These are phyloP conservation scores for Beauveria caledonica DNA, from an alignment of 2,329 filamentous ascomycete species.

Conservation along the genomic window DNA sequence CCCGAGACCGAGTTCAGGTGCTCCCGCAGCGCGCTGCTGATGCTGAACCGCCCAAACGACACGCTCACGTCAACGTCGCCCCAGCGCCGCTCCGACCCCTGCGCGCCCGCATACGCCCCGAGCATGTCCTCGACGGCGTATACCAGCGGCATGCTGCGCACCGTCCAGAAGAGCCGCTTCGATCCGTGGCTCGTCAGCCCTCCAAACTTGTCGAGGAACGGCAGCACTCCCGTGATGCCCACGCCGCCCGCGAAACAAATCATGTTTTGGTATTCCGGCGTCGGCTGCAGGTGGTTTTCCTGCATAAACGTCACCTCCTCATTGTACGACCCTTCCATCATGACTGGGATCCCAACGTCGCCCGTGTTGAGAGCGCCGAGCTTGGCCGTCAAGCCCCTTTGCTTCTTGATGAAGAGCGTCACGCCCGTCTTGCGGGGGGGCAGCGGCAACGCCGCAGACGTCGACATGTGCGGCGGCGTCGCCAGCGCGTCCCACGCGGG, in stretches of 20 bases:
- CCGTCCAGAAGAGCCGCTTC: slow-evolving; percentile 19
- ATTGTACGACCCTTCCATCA: slow-evolving; percentile 18
- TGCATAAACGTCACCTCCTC: slow-evolving; percentile 13
- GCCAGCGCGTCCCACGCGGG: not conserved
- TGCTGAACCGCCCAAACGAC: slow-evolving; percentile 16
- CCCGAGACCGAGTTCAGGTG: slow-evolving; percentile 12
- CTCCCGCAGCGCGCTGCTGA: slow-evolving; percentile 14
- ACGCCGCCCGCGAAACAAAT: slow-evolving; percentile 24
- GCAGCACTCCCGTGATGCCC: slow-evolving; percentile 23
- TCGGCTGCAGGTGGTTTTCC: slow-evolving; percentile 11
- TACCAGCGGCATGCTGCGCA: slow-evolving; percentile 16
- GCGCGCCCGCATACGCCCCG: slow-evolving; percentile 6
- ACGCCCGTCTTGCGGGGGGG: slow-evolving; percentile 9
- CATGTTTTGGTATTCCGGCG: slow-evolving; percentile 17
- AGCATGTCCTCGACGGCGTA: slow-evolving; percentile 16
- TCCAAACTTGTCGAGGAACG: slow-evolving; percentile 15
- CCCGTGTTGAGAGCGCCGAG: slow-evolving; percentile 7
- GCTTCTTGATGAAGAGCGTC: slow-evolving; percentile 14
- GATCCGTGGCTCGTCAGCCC: slow-evolving; percentile 11
- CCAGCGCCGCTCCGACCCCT: slow-evolving; percentile 12
- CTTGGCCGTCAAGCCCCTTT: slow-evolving; percentile 12
- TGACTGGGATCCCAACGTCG: slow-evolving; percentile 14
- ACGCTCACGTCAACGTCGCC: slow-evolving; percentile 16
- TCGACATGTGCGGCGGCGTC: not conserved
- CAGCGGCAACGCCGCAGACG: not conserved